Conservation (phyloP, 169 alveolate species). For the Eimeria maxima region DNA sequence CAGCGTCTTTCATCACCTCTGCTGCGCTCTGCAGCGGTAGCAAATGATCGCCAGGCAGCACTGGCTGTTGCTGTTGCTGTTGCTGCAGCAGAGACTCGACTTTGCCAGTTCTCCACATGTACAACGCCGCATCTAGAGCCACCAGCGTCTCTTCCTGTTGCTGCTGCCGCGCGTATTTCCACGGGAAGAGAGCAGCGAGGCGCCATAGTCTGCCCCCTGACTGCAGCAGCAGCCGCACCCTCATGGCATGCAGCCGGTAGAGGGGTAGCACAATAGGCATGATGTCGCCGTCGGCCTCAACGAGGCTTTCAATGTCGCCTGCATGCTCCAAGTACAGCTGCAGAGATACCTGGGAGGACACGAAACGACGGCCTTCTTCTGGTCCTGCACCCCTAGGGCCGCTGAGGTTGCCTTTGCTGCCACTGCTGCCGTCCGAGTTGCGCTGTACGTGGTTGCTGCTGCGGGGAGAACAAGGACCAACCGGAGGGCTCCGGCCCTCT, state of each 20-base stretch:
- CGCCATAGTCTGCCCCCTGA: constrained; percentile 77
- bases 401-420: constrained; percentile 32
- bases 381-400: not conserved
- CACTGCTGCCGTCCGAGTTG: constrained; percentile 50
- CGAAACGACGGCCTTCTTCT: constrained; percentile 40
- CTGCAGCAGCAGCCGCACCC: constrained; percentile 67
- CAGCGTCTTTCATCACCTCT: constrained; percentile 72
- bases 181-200: constrained; percentile 81
- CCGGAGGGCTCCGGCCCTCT: not conserved
- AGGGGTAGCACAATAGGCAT: constrained; percentile 75
- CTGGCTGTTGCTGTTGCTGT: constrained; percentile 56
- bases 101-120: constrained; percentile 22
- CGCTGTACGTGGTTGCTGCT: constrained; percentile 12
- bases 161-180: constrained; percentile 41
- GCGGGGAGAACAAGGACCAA: constrained; percentile 17
- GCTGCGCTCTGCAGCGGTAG: constrained; percentile 71
- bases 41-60: constrained; percentile 33
- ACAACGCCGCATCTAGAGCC: constrained; percentile 7
- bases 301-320: constrained; percentile 74
- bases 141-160: not conserved
- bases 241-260: constrained; percentile 72
- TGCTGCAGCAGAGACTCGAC: constrained; percentile 60
- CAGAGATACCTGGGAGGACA: constrained; percentile 71
- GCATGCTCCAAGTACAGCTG: constrained; percentile 38
- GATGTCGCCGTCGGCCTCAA: constrained; percentile 79